Evolutionary conservation across 148 eudicot species (phyloP).

Genomic region (Dianthus caryophyllus): DNA sequence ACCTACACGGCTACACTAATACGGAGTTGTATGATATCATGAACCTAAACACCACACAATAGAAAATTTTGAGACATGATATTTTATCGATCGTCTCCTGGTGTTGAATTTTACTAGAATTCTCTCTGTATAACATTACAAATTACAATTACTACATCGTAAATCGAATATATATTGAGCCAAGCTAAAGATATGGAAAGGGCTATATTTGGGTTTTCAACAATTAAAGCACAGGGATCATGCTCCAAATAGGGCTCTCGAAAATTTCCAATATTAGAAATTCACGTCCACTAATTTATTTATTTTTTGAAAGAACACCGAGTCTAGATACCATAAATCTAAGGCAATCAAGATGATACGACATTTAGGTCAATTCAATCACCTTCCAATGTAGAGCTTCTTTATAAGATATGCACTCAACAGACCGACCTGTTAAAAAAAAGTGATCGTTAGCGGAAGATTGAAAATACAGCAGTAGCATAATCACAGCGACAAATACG

Average conservation of each 20-base stretch:
- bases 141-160: background rate
- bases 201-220: background rate
- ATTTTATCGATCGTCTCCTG: background rate
- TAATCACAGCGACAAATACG: background rate
- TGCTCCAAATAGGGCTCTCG: background rate
- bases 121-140: background rate
- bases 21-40: background rate
- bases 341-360: background rate
- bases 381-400: slow-evolving; percentile 91
- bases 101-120: background rate
- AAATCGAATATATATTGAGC: background rate
- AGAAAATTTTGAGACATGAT: background rate
- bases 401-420: slow-evolving; percentile 80
- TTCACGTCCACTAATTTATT: background rate
- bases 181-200: background rate
- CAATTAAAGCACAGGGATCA: background rate
- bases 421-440: slow-evolving; percentile 61
- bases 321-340: background rate
- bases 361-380: background rate
- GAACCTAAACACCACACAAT: background rate
- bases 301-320: background rate
- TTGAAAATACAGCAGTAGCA: background rate
- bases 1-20: too few species aligned
- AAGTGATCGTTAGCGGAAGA: slow-evolving; percentile 18
- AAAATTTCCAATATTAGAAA: background rate